Conservation (phyloP, 306 rosid species). For the Glycine tomentella region DNA sequence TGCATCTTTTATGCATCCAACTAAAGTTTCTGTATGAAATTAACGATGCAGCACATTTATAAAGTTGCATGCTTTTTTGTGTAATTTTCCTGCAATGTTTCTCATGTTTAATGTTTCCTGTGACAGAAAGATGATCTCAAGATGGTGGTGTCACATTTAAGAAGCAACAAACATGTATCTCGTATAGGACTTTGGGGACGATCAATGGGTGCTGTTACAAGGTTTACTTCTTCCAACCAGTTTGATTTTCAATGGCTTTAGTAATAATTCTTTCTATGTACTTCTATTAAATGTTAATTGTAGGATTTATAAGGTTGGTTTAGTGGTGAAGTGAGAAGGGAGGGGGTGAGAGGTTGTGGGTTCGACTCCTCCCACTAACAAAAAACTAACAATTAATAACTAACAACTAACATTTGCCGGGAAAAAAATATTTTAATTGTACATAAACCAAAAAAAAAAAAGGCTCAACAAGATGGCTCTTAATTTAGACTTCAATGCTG, state of each 20-base stretch:
- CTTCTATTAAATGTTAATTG: conserved; percentile 15
- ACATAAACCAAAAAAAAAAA: background rate
- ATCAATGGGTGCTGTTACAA: conserved; percentile 98
- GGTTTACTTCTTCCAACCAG: conserved; percentile 59
- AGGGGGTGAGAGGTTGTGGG: too few relatives aligned
- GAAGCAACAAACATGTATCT: conserved; percentile 82
- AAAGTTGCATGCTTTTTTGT: conserved; percentile 25
- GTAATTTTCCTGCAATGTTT: conserved; percentile 1
- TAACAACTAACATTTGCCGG: too few relatives aligned
- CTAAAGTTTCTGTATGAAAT: conserved; percentile 30
- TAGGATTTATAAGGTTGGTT: too few relatives aligned
- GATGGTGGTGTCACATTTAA: conserved; percentile 79
- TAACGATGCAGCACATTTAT: conserved; percentile 11
- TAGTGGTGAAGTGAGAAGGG: too few relatives aligned
- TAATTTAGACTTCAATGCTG: background rate
- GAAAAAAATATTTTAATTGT: background rate
- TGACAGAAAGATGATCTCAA: conserved; percentile 92
- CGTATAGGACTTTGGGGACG: conserved; percentile 97
- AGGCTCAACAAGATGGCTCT: conserved; percentile 13
- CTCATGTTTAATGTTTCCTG: conserved; percentile 24
- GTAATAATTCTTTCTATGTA: conserved; percentile 11
- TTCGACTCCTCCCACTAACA: too few relatives aligned
- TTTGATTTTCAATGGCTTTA: conserved; percentile 33
- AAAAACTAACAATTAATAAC: too few relatives aligned
- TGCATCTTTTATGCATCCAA: conserved; percentile 24